phyloP scores from a whole-genome alignment of 2,329 filamentous ascomycete species.

The Penicillium hordei region DNA sequence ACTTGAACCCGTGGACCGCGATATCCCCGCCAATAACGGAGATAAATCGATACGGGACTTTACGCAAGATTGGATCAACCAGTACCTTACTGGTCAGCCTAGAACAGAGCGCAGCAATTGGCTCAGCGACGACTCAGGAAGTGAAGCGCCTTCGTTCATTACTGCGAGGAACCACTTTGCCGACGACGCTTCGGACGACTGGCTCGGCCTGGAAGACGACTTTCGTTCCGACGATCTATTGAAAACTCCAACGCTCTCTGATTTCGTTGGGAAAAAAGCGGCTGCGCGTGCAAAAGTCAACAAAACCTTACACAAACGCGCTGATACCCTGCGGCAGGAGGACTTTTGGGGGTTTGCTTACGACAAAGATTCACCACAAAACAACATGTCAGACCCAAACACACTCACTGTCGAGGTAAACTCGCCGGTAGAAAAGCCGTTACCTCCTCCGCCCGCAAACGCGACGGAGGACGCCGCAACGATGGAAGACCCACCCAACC shows the following conservation, averaged over 20 bases:
- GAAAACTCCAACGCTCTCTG: conserved; percentile 42
- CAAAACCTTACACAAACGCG: conserved; percentile 38
- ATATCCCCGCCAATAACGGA: conserved; percentile 26
- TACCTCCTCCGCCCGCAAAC: conserved; percentile 38
- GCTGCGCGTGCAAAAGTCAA: conserved; percentile 31
- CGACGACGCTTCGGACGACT: conserved; percentile 46
- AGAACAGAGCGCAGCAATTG: conserved; percentile 73
- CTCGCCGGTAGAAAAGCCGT: conserved; percentile 41
- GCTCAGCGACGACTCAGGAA: conserved; percentile 76
- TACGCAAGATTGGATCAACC: conserved; percentile 82
- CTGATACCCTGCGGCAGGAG: conserved; percentile 45
- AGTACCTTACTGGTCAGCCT: conserved; percentile 71
- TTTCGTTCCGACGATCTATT: conserved; percentile 39
- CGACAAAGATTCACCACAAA: conserved; percentile 39
- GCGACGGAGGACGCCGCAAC: conserved; percentile 10
- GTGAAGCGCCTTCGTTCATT: conserved; percentile 67
- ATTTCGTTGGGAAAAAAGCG: conserved; percentile 34
- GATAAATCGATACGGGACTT: conserved; percentile 54
- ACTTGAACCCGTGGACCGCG: conserved; percentile 27
- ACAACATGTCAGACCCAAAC: conserved; percentile 36
- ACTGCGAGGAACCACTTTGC: conserved; percentile 43
- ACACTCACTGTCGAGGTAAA: conserved; percentile 21
- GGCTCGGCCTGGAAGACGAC: conserved; percentile 45
- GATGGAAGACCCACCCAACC: conserved; percentile 5
- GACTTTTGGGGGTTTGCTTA: conserved; percentile 49